These are phyloP conservation scores for Eudorina sp. DNA, from an alignment of 139 green algal species.

Conservation along the genomic window DNA sequence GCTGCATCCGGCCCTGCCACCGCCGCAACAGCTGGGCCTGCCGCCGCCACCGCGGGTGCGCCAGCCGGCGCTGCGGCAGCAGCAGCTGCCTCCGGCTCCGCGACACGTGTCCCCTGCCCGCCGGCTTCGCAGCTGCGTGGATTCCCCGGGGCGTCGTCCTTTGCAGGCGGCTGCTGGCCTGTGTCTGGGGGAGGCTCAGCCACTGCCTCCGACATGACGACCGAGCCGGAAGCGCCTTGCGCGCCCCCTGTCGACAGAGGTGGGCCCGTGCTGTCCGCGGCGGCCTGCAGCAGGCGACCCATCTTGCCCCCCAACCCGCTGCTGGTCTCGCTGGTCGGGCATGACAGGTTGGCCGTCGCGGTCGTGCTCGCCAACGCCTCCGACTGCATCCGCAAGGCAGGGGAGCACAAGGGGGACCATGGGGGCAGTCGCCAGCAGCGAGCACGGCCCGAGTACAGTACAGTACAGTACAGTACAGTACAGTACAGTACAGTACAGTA, in stretches of 20 bases:
- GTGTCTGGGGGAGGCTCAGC: no score
- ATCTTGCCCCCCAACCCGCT: neutral
- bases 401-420: no score
- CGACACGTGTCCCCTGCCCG: no score
- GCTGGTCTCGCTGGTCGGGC: constrained; percentile 1
- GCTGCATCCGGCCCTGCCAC: neutral
- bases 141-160: no score
- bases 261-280: neutral
- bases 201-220: no score
- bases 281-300: neutral
- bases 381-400: no score
- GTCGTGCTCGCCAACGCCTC: neutral
- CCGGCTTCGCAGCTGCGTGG: no score
- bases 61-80: neutral
- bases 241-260: neutral
- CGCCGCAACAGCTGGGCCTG: neutral
- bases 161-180: no score
- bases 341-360: neutral
- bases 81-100: neutral
- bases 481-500: no score
- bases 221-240: neutral
- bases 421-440: no score
- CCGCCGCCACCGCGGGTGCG: neutral
- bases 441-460: no score
- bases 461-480: no score